phyloP scores from a whole-genome alignment of 179 eudicot genomes.

The Actinidia arguta region DNA sequence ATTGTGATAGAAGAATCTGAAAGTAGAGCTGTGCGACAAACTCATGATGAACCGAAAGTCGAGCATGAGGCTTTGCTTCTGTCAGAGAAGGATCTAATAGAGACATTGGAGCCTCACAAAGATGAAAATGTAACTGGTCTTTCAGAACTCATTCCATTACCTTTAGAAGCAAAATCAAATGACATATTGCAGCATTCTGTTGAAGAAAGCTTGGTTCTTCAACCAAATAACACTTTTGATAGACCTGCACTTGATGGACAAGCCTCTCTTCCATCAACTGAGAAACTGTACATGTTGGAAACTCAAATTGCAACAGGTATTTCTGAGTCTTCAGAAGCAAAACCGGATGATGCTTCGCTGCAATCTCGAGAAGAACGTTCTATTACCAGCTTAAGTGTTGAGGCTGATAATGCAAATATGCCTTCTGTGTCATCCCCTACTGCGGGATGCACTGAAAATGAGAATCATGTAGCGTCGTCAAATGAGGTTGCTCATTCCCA shows the following conservation, averaged over 20 bases:
- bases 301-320: constrained; percentile 2
- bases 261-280: constrained; percentile 12
- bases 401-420: not conserved
- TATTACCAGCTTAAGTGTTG: no score
- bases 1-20: not conserved
- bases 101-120: constrained; percentile 18
- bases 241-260: constrained; percentile 19
- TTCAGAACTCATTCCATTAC: no score
- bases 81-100: not conserved
- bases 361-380: constrained; percentile 5
- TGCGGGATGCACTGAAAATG: not conserved
- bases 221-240: not conserved
- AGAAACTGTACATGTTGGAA: constrained; percentile 12
- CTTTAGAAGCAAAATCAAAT: not conserved
- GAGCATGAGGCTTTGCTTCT: not conserved
- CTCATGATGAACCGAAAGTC: constrained; percentile 8
- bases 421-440: constrained; percentile 16
- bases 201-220: not conserved
- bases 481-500: constrained; percentile 9
- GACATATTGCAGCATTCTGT: not conserved
- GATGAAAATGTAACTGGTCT: constrained; percentile 14
- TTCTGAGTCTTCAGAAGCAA: constrained; percentile 2
- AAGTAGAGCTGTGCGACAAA: constrained; percentile 3
- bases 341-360: constrained; percentile 6
- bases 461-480: constrained; percentile 11